Conservation (phyloP, 2,329 filamentous ascomycete genomes). For the Fusarium verrucosum region DNA sequence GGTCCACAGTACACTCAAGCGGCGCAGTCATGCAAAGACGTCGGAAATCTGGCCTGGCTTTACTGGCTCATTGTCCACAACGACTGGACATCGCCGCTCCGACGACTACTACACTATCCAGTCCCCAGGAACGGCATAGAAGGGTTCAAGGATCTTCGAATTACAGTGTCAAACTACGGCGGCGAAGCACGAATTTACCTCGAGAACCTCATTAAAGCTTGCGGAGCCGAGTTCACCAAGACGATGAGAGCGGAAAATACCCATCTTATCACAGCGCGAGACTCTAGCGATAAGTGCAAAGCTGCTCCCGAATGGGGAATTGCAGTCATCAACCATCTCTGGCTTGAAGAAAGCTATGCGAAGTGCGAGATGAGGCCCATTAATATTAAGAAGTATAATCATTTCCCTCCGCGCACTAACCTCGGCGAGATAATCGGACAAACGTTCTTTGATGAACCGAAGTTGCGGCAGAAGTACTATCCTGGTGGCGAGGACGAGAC, state of each 20-base stretch:
- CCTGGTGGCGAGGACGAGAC: slow-evolving; percentile 65
- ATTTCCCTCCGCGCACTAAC: slow-evolving; percentile 90
- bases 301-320: slow-evolving; percentile 94
- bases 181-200: slow-evolving; percentile 93
- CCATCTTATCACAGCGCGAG: slow-evolving; percentile 91
- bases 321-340: slow-evolving; percentile 90
- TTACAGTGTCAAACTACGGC: slow-evolving; percentile 95
- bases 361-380: slow-evolving; percentile 80
- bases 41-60: slow-evolving; percentile 93
- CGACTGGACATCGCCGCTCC: slow-evolving; percentile 85
- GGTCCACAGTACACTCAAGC: slow-evolving; percentile 81
- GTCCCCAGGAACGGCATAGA: slow-evolving; percentile 79
- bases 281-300: slow-evolving; percentile 89
- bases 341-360: slow-evolving; percentile 97
- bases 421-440: slow-evolving; percentile 92
- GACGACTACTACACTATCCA: slow-evolving; percentile 89
- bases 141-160: slow-evolving; percentile 78
- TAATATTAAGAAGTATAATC: slow-evolving; percentile 78
- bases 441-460: slow-evolving; percentile 75
- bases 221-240: slow-evolving; percentile 90
- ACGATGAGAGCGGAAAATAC: slow-evolving; percentile 96
- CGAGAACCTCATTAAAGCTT: slow-evolving; percentile 86
- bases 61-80: slow-evolving; percentile 92
- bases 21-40: slow-evolving; percentile 78
- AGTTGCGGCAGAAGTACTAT: slow-evolving; percentile 73